phyloP scores from a whole-genome alignment of 345 rosid genomes.

The Salix suchowensis region DNA sequence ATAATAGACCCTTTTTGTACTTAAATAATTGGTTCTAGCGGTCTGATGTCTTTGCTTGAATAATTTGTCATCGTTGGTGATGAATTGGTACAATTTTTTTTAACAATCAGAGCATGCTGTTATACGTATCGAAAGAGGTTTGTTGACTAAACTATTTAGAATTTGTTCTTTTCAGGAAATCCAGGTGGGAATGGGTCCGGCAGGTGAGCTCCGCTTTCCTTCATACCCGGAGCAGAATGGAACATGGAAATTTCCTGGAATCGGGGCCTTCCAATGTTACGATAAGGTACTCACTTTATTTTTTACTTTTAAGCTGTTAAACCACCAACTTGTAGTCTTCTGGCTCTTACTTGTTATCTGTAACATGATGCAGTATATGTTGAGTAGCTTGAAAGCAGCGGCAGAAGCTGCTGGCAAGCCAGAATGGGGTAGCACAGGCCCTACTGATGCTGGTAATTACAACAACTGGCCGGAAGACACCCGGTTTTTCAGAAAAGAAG shows the following conservation, averaged over 20 bases:
- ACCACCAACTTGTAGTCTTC: neutral
- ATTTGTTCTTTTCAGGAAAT: conserved; percentile 57
- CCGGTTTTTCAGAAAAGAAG: conserved; percentile 68
- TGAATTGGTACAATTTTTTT: neutral
- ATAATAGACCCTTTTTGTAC: neutral
- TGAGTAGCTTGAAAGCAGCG: conserved; percentile 77
- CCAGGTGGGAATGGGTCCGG: conserved; percentile 99
- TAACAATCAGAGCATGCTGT: neutral
- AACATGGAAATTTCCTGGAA: conserved; percentile 92
- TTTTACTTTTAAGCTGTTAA: neutral
- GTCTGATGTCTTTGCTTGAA: neutral
- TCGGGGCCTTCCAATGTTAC: conserved; percentile 96
- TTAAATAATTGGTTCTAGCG: neutral
- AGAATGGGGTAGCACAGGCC: conserved; percentile 94
- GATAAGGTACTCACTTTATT: conserved; percentile 51
- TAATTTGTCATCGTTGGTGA: neutral
- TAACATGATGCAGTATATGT: conserved; percentile 55
- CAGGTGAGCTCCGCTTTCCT: conserved; percentile 92
- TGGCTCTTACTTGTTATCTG: neutral
- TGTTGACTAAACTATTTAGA: neutral
- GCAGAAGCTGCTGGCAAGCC: conserved; percentile 86
- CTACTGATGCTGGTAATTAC: conserved; percentile 92
- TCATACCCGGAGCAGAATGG: conserved; percentile 87
- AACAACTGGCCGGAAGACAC: conserved; percentile 98
- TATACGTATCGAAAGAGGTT: neutral